Evolutionary conservation across 768 basidiomycete species (phyloP).

Genomic region (Neoboletus magnificus): DNA sequence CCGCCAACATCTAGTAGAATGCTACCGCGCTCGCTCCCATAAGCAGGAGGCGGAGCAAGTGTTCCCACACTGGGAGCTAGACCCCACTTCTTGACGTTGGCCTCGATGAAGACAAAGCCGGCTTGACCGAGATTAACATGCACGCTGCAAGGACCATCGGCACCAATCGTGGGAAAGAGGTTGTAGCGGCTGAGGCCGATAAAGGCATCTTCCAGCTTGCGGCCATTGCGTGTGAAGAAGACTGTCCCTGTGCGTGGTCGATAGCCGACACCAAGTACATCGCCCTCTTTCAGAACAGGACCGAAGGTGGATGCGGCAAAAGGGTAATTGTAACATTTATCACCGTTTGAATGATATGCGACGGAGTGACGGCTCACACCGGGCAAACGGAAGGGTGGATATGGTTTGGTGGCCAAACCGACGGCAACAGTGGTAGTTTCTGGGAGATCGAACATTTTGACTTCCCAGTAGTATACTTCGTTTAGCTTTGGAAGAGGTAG

Average conservation of each 20-base stretch:
- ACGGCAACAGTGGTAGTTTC: slow-evolving; percentile 83
- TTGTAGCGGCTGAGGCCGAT: slow-evolving; percentile 87
- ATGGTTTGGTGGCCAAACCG: slow-evolving; percentile 95
- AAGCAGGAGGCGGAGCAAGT: slow-evolving; percentile 94
- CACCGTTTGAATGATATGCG: slow-evolving; percentile 94
- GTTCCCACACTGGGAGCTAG: slow-evolving; percentile 96
- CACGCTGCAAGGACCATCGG: slow-evolving; percentile 92
- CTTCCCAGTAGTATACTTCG: slow-evolving; percentile 99
- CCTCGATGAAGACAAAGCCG: slow-evolving; percentile 98
- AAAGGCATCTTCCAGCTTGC: slow-evolving; percentile 95
- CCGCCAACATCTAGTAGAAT: slow-evolving; percentile 88
- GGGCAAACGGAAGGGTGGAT: slow-evolving; percentile 89
- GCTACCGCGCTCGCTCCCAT: slow-evolving; percentile 94
- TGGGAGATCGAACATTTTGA: slow-evolving; percentile 98
- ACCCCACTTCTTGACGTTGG: slow-evolving; percentile 99
- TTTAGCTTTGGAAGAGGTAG: slow-evolving; percentile 95
- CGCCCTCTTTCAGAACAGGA: slow-evolving; percentile 83
- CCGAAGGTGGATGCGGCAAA: slow-evolving; percentile 87
- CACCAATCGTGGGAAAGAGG: slow-evolving; percentile 95
- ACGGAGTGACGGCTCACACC: slow-evolving; percentile 85
- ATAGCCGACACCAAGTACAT: slow-evolving; percentile 94
- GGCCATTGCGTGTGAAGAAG: slow-evolving; percentile 98
- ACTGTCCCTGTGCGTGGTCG: slow-evolving; percentile 94
- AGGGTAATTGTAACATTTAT: slow-evolving; percentile 96
- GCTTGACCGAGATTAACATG: slow-evolving; percentile 98